Percentiles rank a stretch among this genome's conserved stretches.
phyloP scores from a whole-genome alignment of 2,329 filamentous ascomycete genomes.

The Xylaria sp. region DNA sequence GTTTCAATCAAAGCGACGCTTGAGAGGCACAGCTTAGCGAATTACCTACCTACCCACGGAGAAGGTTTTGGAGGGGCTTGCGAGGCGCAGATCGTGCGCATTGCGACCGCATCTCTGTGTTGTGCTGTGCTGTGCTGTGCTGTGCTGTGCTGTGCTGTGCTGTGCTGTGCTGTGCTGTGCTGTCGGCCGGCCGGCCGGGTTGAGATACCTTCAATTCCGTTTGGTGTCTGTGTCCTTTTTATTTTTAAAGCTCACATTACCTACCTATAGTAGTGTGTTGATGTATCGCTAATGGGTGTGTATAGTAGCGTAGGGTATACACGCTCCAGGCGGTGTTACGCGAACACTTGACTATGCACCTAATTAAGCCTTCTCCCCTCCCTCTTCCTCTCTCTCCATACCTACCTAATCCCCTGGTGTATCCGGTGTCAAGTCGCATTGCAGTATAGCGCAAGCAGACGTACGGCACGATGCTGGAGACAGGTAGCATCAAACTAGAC shows the following conservation, averaged over 20 bases:
- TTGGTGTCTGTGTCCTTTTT: background rate
- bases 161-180: background rate
- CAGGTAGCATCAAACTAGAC: background rate
- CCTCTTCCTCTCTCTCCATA: too few relatives aligned
- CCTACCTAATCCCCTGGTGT: background rate
- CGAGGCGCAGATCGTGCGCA: conserved; percentile 13
- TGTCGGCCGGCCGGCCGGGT: background rate
- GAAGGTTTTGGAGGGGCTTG: conserved; percentile 4
- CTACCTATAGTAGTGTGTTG: background rate
- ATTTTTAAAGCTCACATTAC: background rate
- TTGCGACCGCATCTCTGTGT: background rate
- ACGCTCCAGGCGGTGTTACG: background rate
- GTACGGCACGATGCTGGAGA: background rate
- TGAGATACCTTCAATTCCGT: background rate
- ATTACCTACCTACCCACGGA: background rate
- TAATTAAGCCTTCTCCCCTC: background rate
- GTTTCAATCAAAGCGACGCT: conserved; percentile 5
- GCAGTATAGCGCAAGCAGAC: background rate
- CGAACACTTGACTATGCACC: background rate
- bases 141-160: background rate
- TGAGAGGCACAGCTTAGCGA: background rate
- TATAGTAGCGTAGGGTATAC: background rate
- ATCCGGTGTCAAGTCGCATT: background rate
- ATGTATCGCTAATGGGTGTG: background rate
- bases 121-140: background rate